phyloP scores from a whole-genome alignment of 139 green algal species.

The Chara braunii region DNA sequence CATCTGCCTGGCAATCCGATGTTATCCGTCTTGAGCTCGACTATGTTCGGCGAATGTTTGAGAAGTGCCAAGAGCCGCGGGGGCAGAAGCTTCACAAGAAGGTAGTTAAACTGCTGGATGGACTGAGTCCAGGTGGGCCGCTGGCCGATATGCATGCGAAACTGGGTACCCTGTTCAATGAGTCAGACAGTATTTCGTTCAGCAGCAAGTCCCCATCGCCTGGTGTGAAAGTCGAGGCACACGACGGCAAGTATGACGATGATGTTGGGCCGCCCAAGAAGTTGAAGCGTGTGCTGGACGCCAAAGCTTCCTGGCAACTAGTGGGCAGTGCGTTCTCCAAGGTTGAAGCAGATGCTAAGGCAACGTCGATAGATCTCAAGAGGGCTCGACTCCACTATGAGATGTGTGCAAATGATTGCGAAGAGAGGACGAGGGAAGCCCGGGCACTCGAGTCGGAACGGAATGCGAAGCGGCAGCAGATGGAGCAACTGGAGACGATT shows the following conservation, averaged over 20 bases:
- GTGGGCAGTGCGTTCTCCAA: slow-evolving; percentile 2
- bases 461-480: slow-evolving; percentile 12
- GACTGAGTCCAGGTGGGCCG: background rate
- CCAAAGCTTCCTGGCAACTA: background rate
- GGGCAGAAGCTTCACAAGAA: slow-evolving; percentile 13
- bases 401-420: slow-evolving; percentile 14
- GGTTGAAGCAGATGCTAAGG: slow-evolving; percentile 6
- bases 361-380: background rate
- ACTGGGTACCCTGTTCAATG: no score
- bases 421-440: slow-evolving; percentile 8
- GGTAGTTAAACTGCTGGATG: background rate
- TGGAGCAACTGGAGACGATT: no score
- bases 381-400: slow-evolving; percentile 3
- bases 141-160: no score
- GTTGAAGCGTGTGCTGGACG: no score
- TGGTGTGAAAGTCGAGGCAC: no score
- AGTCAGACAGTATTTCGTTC: no score
- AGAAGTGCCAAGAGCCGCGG: background rate
- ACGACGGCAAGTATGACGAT: no score
- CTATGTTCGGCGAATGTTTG: slow-evolving; percentile 22
- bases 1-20: slow-evolving; percentile 10
- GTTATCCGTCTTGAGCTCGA: slow-evolving; percentile 16
- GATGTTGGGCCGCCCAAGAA: no score
- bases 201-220: no score
- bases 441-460: no score